Evolutionary conservation across 1,139 yeast genomes (phyloP).

Genomic region (Blastobotrys raffinosifermentans): DNA sequence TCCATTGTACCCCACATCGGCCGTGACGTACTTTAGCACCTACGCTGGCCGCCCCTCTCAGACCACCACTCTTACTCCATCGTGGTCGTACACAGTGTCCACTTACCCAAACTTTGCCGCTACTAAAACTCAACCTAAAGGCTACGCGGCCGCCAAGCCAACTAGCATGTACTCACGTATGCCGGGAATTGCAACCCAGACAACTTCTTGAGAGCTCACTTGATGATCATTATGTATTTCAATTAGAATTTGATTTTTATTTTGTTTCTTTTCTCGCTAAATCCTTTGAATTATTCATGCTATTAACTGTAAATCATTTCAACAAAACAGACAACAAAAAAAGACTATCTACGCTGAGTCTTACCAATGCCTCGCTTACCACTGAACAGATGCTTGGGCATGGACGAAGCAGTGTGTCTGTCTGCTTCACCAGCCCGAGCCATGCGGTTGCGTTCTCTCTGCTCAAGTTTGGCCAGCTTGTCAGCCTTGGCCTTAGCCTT

Average conservation of each 20-base stretch:
- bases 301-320: no score
- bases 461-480: slow-evolving; percentile 78
- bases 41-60: slow-evolving; percentile 28
- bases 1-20: slow-evolving; percentile 47
- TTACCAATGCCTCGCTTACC: slow-evolving; percentile 96
- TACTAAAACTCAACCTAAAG: slow-evolving; percentile 23
- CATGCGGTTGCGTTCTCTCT: slow-evolving; percentile 87
- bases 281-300: no score
- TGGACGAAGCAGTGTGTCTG: slow-evolving; percentile 75
- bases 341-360: slow-evolving; percentile 48
- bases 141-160: slow-evolving; percentile 21
- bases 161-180: no score
- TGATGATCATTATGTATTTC: no score
- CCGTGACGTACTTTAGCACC: slow-evolving; percentile 54
- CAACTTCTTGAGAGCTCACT: no score
- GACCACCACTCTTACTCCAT: slow-evolving; percentile 65
- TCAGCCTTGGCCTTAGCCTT: slow-evolving; percentile 81
- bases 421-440: slow-evolving; percentile 97
- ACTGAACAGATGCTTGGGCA: slow-evolving; percentile 90
- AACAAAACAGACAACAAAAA: neutral
- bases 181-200: no score
- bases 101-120: slow-evolving; percentile 60
- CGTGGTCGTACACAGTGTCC: slow-evolving; percentile 70
- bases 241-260: no score
- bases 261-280: no score